Evolutionary conservation across 768 basidiomycete species (phyloP).

Genomic region (Lepiota brunneoincarnata): DNA sequence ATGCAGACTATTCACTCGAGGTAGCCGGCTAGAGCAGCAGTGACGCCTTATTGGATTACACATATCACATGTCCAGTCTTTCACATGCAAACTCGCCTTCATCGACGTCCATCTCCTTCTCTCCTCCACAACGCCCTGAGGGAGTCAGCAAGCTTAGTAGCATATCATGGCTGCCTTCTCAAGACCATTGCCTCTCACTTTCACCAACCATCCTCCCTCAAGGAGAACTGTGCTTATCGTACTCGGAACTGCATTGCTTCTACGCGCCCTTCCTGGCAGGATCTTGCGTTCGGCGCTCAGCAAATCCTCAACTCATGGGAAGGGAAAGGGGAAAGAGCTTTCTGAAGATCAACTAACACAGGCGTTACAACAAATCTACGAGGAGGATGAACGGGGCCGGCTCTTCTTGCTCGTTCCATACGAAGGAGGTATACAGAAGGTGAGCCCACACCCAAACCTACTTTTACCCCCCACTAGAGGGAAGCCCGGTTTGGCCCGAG

Average conservation of each 20-base stretch:
- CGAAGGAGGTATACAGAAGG: conserved; percentile 60
- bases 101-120: neutral
- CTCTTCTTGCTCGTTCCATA: conserved; percentile 69
- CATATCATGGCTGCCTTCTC: conserved; percentile 23
- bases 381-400: conserved; percentile 45
- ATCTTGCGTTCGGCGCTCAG: conserved; percentile 30
- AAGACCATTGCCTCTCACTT: conserved; percentile 13
- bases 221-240: conserved; percentile 39
- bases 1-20: too few relatives aligned
- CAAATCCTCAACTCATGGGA: conserved; percentile 22
- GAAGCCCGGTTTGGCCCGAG: neutral
- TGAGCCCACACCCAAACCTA: conserved; percentile 23
- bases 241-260: conserved; percentile 47
- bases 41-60: too few relatives aligned
- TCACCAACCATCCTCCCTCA: conserved; percentile 14
- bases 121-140: neutral
- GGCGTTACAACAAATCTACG: conserved; percentile 62
- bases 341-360: conserved; percentile 40
- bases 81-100: neutral
- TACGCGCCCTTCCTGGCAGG: conserved; percentile 33
- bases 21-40: too few relatives aligned
- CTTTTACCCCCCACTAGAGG: neutral
- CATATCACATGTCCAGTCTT: too few relatives aligned
- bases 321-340: conserved; percentile 21
- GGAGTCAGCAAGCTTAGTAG: neutral